Conservation (phyloP, 2,329 filamentous ascomycete genomes). For the Neofusicoccum ribis region DNA sequence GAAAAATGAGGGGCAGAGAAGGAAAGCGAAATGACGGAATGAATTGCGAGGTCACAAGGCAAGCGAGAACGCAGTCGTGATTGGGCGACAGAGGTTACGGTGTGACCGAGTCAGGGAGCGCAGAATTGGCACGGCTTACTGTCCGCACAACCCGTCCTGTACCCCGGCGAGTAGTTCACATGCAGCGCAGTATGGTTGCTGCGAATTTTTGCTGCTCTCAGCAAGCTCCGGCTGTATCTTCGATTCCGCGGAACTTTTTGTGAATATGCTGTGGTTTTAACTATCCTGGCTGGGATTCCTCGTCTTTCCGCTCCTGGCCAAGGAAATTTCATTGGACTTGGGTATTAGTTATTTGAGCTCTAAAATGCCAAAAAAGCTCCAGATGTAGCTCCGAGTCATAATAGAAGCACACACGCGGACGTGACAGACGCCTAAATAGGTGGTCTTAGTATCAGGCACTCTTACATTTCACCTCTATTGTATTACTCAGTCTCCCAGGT, state of each 20-base stretch:
- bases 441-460: background rate
- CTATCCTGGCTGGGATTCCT: background rate
- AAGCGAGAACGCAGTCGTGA: background rate
- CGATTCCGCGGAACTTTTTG: background rate
- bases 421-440: background rate
- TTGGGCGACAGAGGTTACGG: background rate
- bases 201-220: background rate
- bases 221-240: background rate
- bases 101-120: background rate
- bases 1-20: background rate
- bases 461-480: background rate
- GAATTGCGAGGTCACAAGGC: background rate
- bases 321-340: background rate
- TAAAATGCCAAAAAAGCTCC: background rate
- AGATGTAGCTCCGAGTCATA: background rate
- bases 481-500: background rate
- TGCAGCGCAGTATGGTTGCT: background rate
- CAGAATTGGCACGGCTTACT: background rate
- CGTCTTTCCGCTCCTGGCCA: background rate
- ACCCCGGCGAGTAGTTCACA: background rate
- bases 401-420: background rate
- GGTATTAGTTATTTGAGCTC: background rate
- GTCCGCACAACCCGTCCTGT: background rate
- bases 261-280: background rate
- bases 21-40: background rate